These are phyloP conservation scores for Phellinidium pouzarii DNA, from an alignment of 1,284 basidiomycete species.

Conservation along the genomic window DNA sequence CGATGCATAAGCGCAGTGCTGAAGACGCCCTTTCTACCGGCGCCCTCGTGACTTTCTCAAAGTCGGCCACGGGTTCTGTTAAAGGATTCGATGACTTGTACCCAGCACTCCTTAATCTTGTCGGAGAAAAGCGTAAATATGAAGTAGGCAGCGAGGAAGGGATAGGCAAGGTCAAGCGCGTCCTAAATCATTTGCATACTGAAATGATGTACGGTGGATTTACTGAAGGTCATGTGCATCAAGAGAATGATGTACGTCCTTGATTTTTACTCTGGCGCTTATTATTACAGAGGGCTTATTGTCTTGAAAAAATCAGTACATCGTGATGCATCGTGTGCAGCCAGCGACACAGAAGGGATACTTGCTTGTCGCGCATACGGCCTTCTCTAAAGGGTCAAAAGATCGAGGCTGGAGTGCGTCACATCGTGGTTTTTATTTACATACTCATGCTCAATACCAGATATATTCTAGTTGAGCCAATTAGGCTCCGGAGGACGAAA, in stretches of 20 bases:
- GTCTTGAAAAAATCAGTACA: slow-evolving; percentile 54
- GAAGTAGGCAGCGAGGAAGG: slow-evolving; percentile 56
- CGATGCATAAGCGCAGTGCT: slow-evolving; percentile 80
- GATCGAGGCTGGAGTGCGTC: slow-evolving; percentile 72
- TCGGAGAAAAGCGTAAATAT: slow-evolving; percentile 76
- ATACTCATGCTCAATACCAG: background rate
- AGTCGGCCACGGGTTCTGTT: slow-evolving; percentile 82
- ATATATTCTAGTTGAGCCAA: slow-evolving; percentile 58
- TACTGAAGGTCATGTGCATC: slow-evolving; percentile 89
- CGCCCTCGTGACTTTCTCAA: slow-evolving; percentile 81
- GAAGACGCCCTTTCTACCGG: slow-evolving; percentile 92
- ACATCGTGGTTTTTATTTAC: slow-evolving; percentile 19
- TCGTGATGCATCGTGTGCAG: slow-evolving; percentile 85
- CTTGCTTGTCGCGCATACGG: slow-evolving; percentile 83
- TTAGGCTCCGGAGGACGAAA: slow-evolving; percentile 74
- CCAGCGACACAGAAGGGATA: slow-evolving; percentile 89
- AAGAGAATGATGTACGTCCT: slow-evolving; percentile 80
- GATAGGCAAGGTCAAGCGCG: slow-evolving; percentile 75
- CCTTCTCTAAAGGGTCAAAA: slow-evolving; percentile 73
- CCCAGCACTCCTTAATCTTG: slow-evolving; percentile 83
- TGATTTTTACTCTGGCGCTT: slow-evolving; percentile 1
- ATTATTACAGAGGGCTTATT: background rate
- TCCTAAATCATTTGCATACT: slow-evolving; percentile 80
- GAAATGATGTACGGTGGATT: slow-evolving; percentile 84
- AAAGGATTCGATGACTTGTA: slow-evolving; percentile 98